These are phyloP conservation scores for Daldinia caldariorum DNA, from an alignment of 495 filamentous ascomycete genomes.

Conservation along the genomic window DNA sequence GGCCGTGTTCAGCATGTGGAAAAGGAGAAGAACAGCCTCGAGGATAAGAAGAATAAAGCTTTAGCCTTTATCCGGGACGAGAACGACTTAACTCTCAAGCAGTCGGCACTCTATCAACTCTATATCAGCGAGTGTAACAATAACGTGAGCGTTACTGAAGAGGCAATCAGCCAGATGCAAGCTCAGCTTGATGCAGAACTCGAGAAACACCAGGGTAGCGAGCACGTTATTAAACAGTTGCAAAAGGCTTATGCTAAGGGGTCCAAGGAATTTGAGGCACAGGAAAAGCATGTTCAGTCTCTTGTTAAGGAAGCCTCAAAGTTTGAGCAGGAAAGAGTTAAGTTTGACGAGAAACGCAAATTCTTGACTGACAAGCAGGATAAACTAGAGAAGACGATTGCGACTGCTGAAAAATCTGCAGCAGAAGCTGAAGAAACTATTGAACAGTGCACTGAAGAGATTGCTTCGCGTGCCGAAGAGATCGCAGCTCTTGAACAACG, in stretches of 20 bases:
- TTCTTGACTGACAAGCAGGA: constrained; percentile 89
- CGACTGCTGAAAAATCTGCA: constrained; percentile 68
- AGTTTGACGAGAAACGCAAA: constrained; percentile 97
- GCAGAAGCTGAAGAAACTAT: constrained; percentile 80
- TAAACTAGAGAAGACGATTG: constrained; percentile 90
- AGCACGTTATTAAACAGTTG: constrained; percentile 88
- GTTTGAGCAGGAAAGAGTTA: constrained; percentile 94
- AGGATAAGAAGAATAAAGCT: constrained; percentile 96
- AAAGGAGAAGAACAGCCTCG: constrained; percentile 90
- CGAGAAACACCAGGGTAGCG: constrained; percentile 89
- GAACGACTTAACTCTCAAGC: constrained; percentile 89
- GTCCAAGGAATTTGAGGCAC: constrained; percentile 78
- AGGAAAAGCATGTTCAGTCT: constrained; percentile 83
- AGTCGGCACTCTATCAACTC: constrained; percentile 89
- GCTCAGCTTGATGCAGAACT: constrained; percentile 86
- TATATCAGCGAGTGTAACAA: constrained; percentile 87
- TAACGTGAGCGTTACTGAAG: constrained; percentile 88
- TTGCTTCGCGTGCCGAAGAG: constrained; percentile 76
- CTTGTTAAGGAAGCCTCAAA: constrained; percentile 88
- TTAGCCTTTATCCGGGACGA: constrained; percentile 88
- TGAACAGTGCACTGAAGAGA: constrained; percentile 78
- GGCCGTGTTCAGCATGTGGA: constrained; percentile 95
- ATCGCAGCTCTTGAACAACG: constrained; percentile 76
- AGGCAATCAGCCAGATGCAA: constrained; percentile 90
- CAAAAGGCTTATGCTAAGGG: constrained; percentile 86